Base-by-base conservation (phyloP, 78 protist species). In the Dictyostelium firmibasis region DNA sequence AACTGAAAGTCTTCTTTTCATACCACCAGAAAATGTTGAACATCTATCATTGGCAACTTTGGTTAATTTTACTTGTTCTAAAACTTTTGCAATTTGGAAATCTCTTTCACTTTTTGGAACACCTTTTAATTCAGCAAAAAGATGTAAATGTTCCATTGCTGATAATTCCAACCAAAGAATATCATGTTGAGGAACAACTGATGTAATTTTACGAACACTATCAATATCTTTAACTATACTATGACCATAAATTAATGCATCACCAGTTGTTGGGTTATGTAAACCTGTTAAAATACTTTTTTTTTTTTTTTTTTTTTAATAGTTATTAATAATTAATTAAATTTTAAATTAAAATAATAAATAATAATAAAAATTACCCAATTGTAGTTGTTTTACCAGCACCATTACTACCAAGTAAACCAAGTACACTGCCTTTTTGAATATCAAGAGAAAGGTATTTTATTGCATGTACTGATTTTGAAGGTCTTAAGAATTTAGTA, bases 341-440 rank as follows among this genome's bases (percentile, higher is more conserved):
- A 16, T 13, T 13, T 50, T 16, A 50, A 50, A 50, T 38, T 14
- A 50, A 50, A 50, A 16, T 16, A 50, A 50, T 1, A 16, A 57
- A 20, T 57, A 57, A 57, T 57, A 50, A 50, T 14, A 98, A 96
- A 16, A 97, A 53, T 81, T 97, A 93, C 62, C 87, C 96, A 86
- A 98, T 95, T 27, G 98, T 85, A 9, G 99, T 98, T 4, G 98
- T 85, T 89, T 98, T 98, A 43, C 96, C 97, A 18, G 97, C 92
- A 60, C 98, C 98, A 89, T 97, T 97, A 57, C 43, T 97, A 33
- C 98, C 98, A 9, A 97, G 86, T 23, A 97, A 77, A 43, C 91
- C 18, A 18, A 85, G 44, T 50, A 95, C 47, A 47, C 38, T 74
- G 35, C 91, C 92, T 20, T 44, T 1, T 35, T 85, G 95, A 57